Percentiles rank a stretch among this genome's conserved stretches.
Evolutionary conservation across 192 early-diverging fungal genomes (phyloP).

Genomic region (Phlyctochytrium arcticum): DNA sequence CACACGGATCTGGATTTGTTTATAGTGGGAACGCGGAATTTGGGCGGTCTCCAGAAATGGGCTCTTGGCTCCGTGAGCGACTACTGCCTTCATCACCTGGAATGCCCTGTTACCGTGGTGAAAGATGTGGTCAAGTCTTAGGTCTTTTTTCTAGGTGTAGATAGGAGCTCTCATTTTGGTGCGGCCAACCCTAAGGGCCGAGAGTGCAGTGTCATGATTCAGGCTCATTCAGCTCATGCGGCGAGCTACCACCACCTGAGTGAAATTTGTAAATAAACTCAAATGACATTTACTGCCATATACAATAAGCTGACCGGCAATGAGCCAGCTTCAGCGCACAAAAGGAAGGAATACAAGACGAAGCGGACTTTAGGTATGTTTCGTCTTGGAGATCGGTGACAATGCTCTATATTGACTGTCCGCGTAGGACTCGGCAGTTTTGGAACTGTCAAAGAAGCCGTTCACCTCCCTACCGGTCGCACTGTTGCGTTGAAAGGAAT

Average conservation of each 20-base stretch:
- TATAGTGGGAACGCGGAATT: constrained; percentile 23
- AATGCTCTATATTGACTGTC: too few relatives aligned
- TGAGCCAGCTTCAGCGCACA: constrained; percentile 9
- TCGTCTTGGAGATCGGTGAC: background rate
- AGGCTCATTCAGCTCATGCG: too few relatives aligned
- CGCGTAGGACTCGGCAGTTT: constrained; percentile 39
- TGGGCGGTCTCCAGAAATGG: constrained; percentile 20
- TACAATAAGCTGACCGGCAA: constrained; percentile 4
- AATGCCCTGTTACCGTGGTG: constrained; percentile 26
- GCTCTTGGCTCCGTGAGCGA: constrained; percentile 31
- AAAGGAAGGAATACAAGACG: constrained; percentile 33
- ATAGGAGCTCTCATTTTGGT: too few relatives aligned
- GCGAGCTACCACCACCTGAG: too few relatives aligned
- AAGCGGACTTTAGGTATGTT: constrained; percentile 12
- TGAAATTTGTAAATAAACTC: too few relatives aligned
- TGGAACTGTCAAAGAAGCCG: constrained; percentile 47
- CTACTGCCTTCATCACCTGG: constrained; percentile 28
- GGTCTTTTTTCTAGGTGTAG: too few relatives aligned
- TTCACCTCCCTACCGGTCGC: constrained; percentile 57
- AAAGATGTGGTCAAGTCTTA: constrained; percentile 20
- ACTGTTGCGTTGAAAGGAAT: constrained; percentile 79
- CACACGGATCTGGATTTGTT: constrained; percentile 24
- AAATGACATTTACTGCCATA: constrained; percentile 8
- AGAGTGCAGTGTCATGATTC: too few relatives aligned
- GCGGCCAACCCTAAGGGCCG: too few relatives aligned